Evolutionary conservation across 345 rosid genomes (phyloP).

Genomic region (Clarkia xantiana): DNA sequence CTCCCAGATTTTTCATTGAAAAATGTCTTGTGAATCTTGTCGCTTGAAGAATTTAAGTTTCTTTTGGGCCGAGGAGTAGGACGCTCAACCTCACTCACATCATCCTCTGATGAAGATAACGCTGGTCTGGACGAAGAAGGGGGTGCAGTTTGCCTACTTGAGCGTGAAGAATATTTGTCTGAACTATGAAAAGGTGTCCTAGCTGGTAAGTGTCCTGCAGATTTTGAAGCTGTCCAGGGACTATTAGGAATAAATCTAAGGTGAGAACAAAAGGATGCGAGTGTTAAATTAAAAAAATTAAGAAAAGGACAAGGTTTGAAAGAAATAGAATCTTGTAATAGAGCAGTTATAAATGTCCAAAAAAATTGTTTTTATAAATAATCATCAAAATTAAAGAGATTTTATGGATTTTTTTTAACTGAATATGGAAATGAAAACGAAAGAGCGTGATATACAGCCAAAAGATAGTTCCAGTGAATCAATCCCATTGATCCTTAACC

Average conservation of each 20-base stretch:
- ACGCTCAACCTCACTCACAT: constrained; percentile 18
- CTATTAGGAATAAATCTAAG: constrained; percentile 35
- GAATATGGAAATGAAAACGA: too few relatives aligned
- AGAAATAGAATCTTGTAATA: constrained; percentile 4
- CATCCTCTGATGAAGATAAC: constrained; percentile 15
- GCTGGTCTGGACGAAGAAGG: too few relatives aligned
- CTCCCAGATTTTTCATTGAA: constrained; percentile 9
- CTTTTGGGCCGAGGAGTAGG: constrained; percentile 9
- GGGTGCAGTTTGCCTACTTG: constrained; percentile 10
- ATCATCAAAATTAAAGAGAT: background rate
- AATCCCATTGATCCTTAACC: background rate
- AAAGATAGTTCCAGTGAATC: too few relatives aligned
- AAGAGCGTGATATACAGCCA: too few relatives aligned
- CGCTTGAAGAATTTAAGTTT: constrained; percentile 13
- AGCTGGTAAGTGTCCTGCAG: constrained; percentile 15
- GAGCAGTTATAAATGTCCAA: constrained; percentile 1
- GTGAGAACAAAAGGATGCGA: background rate
- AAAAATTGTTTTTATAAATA: too few relatives aligned
- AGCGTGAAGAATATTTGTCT: constrained; percentile 19
- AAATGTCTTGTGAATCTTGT: constrained; percentile 10
- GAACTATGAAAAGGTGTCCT: constrained; percentile 18
- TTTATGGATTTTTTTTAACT: background rate
- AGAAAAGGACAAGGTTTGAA: too few relatives aligned
- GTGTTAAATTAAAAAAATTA: too few relatives aligned
- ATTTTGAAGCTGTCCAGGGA: constrained; percentile 12